A percentile compares a stretch with the other conserved stretches of the same genome.
phyloP scores from a whole-genome alignment of 148 eudicot genomes.

The Gaultheria prostrata region DNA sequence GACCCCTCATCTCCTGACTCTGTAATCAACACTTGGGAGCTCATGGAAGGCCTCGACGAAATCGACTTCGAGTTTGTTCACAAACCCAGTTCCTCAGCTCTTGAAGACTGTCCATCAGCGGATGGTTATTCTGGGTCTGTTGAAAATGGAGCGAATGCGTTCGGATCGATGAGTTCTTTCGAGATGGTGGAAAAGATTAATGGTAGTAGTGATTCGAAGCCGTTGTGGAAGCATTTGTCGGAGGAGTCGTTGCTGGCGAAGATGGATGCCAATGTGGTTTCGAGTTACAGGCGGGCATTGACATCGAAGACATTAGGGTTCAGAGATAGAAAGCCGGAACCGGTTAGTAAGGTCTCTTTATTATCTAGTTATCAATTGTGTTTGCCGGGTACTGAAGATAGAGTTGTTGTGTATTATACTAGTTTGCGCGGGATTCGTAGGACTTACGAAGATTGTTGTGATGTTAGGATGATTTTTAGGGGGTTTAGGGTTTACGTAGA shows the following conservation, averaged over 20 bases:
- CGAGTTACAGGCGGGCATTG: slow-evolving; percentile 61
- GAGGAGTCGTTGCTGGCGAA: slow-evolving; percentile 82
- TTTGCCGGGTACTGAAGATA: slow-evolving; percentile 49
- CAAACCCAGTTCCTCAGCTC: slow-evolving; percentile 17
- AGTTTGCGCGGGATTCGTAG: slow-evolving; percentile 88
- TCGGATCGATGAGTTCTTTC: slow-evolving; percentile 46
- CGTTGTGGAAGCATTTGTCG: slow-evolving; percentile 91
- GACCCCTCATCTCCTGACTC: slow-evolving; percentile 65
- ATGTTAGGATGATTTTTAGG: slow-evolving; percentile 64
- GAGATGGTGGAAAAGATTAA: slow-evolving; percentile 42
- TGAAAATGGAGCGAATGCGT: slow-evolving; percentile 33
- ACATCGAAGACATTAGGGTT: slow-evolving; percentile 36
- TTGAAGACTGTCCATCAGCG: background rate
- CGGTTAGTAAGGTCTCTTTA: slow-evolving; percentile 21
- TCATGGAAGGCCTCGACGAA: slow-evolving; percentile 96
- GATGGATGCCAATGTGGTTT: slow-evolving; percentile 66
- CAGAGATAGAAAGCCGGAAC: slow-evolving; percentile 17
- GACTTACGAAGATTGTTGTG: slow-evolving; percentile 89
- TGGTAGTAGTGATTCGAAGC: slow-evolving; percentile 44
- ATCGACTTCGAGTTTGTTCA: slow-evolving; percentile 36
- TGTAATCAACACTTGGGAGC: slow-evolving; percentile 99
- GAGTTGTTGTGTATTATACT: slow-evolving; percentile 73
- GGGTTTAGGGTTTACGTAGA: slow-evolving; percentile 76
- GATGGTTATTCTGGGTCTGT: slow-evolving; percentile 18
- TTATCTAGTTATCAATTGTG: slow-evolving; percentile 6